Percentiles rank a stretch among this genome's conserved stretches.
Conservation (phyloP, 2,329 filamentous ascomycete species). For the Diaporthe vaccinii region DNA sequence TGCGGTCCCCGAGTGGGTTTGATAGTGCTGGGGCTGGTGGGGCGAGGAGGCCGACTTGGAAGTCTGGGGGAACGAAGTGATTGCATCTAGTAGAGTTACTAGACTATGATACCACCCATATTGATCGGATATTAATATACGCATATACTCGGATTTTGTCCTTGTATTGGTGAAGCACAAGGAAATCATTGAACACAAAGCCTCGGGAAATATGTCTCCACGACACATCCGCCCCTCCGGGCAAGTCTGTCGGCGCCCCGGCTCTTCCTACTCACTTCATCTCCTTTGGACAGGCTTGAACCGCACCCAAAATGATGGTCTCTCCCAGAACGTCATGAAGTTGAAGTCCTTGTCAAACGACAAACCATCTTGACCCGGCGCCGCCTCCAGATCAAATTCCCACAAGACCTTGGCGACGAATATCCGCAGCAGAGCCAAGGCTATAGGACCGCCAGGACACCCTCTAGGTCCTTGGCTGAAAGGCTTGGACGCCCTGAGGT, state of each 20-base stretch:
- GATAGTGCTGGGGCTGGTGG: slow-evolving; percentile 22
- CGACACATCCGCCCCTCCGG: too few species aligned
- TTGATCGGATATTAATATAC: not conserved
- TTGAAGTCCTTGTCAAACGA: slow-evolving; percentile 40
- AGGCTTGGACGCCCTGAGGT: slow-evolving; percentile 19
- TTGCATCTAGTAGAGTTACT: not conserved
- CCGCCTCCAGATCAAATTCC: slow-evolving; percentile 33
- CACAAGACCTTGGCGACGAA: slow-evolving; percentile 31
- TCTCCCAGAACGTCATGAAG: slow-evolving; percentile 38
- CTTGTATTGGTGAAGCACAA: too few species aligned
- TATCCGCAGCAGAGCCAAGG: slow-evolving; percentile 8
- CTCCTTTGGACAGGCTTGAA: slow-evolving; percentile 29
- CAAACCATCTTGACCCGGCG: slow-evolving; percentile 19
- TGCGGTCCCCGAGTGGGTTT: slow-evolving; percentile 29
- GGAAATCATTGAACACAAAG: too few species aligned
- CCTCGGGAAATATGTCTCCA: too few species aligned
- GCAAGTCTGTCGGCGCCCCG: too few species aligned
- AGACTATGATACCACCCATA: too few species aligned
- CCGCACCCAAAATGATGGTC: slow-evolving; percentile 31
- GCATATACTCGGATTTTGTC: too few species aligned
- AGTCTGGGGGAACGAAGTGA: not conserved
- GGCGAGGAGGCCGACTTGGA: slow-evolving; percentile 17
- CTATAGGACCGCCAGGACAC: slow-evolving; percentile 32
- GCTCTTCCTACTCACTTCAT: not conserved
- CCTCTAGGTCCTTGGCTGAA: slow-evolving; percentile 39